These are phyloP conservation scores for Cercis canadensis DNA, from an alignment of 306 rosid genomes.

Conservation along the genomic window DNA sequence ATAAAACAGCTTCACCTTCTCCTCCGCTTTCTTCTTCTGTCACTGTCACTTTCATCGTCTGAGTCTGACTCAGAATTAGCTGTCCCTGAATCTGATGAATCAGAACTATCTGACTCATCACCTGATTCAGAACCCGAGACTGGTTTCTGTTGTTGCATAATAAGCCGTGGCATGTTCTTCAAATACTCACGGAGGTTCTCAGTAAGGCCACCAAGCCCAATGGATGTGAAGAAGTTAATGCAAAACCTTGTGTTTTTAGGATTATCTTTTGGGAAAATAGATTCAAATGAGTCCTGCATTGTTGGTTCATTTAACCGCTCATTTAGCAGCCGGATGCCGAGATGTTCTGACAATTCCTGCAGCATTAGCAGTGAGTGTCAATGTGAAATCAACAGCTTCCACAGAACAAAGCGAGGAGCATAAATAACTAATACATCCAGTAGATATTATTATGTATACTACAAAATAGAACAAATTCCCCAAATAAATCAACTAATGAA, in stretches of 20 bases:
- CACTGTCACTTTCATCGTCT: conserved; percentile 58
- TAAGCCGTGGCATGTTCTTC: conserved; percentile 91
- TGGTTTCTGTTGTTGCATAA: conserved; percentile 82
- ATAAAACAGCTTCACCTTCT: conserved; percentile 45
- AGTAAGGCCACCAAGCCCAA: conserved; percentile 94
- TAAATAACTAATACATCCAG: neutral
- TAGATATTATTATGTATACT: neutral
- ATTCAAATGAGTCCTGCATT: conserved; percentile 75
- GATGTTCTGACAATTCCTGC: conserved; percentile 92
- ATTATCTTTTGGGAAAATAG: conserved; percentile 79
- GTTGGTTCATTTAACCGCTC: conserved; percentile 69
- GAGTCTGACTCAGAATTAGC: conserved; percentile 55
- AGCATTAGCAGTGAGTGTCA: conserved; percentile 33
- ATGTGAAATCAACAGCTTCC: conserved; percentile 38
- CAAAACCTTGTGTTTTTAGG: conserved; percentile 92
- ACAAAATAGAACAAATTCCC: neutral
- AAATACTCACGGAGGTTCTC: conserved; percentile 87
- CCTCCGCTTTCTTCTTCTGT: conserved; percentile 59
- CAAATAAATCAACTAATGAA: too few species aligned
- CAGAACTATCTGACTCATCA: conserved; percentile 55
- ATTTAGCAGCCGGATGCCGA: conserved; percentile 70
- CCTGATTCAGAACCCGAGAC: conserved; percentile 68
- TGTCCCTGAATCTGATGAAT: conserved; percentile 58
- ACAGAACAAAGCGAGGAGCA: neutral
- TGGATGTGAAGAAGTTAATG: conserved; percentile 92